A percentile compares a stretch with the other conserved stretches of the same genome.
Conservation (phyloP, 2,329 filamentous ascomycete species). For the Amauroascus verrucosus region DNA sequence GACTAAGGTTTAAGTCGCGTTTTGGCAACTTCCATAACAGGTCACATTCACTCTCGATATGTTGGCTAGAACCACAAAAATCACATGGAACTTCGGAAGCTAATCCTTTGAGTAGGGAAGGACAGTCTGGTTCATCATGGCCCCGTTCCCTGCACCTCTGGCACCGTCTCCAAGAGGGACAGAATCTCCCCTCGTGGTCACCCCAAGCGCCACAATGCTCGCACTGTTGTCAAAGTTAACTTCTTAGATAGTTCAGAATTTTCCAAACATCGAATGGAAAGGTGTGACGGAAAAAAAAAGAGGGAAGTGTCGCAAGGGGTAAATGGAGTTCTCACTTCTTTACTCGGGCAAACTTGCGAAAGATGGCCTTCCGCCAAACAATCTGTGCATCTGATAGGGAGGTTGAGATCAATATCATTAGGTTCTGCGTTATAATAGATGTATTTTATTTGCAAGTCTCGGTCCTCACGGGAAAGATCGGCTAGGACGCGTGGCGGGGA, state of each 20-base stretch:
- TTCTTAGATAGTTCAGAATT: background rate
- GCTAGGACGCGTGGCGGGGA: slow-evolving; percentile 26
- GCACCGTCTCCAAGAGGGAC: slow-evolving; percentile 35
- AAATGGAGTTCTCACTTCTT: slow-evolving; percentile 28
- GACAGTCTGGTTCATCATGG: slow-evolving; percentile 45
- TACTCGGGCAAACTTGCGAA: slow-evolving; percentile 34
- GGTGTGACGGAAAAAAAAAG: background rate
- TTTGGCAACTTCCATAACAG: slow-evolving; percentile 45
- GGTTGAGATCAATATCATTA: slow-evolving; percentile 32
- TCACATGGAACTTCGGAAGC: slow-evolving; percentile 47
- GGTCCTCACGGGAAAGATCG: slow-evolving; percentile 31
- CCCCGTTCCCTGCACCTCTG: slow-evolving; percentile 54
- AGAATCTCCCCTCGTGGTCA: slow-evolving; percentile 32
- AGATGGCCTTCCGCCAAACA: slow-evolving; percentile 37
- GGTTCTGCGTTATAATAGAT: slow-evolving; percentile 32
- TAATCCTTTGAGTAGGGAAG: slow-evolving; percentile 50
- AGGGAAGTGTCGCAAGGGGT: background rate
- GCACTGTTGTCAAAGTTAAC: slow-evolving; percentile 25
- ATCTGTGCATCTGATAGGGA: slow-evolving; percentile 35
- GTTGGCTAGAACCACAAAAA: slow-evolving; percentile 47
- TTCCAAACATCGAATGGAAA: background rate
- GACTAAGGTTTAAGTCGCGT: slow-evolving; percentile 20
- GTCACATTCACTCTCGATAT: slow-evolving; percentile 52
- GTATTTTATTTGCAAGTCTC: slow-evolving; percentile 32
- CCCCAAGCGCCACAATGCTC: slow-evolving; percentile 35